Percentiles rank a stretch among this genome's conserved stretches.
Conservation (phyloP, 148 eudicot species). For the Vaccinium myrtillus region DNA sequence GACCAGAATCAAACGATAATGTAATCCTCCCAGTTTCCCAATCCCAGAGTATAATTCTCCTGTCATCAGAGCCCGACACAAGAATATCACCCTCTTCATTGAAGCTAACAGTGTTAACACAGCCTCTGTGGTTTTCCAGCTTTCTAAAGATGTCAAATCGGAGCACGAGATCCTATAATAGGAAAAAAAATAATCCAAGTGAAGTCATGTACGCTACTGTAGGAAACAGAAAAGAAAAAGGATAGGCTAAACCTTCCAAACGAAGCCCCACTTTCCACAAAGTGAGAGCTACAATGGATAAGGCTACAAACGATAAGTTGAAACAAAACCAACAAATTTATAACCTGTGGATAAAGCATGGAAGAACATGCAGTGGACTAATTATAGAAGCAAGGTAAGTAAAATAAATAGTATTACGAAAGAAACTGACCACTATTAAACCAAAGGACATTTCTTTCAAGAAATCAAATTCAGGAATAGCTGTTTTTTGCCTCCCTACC, state of each 20-base stretch:
- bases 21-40: slow-evolving; percentile 72
- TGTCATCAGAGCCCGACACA: slow-evolving; percentile 91
- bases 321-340: neutral
- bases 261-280: slow-evolving; percentile 3
- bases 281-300: slow-evolving; percentile 4
- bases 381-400: neutral
- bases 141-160: slow-evolving; percentile 62
- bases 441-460: neutral
- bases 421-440: neutral
- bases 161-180: slow-evolving; percentile 70
- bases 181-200: slow-evolving; percentile 3
- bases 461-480: neutral
- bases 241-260: neutral
- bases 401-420: neutral
- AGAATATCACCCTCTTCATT: slow-evolving; percentile 73
- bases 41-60: slow-evolving; percentile 74
- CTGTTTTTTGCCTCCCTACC: neutral
- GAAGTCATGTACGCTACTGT: neutral
- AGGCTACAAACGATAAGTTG: neutral
- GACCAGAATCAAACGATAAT: slow-evolving; percentile 78
- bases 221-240: neutral
- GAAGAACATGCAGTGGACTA: neutral
- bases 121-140: slow-evolving; percentile 78
- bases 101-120: slow-evolving; percentile 94
- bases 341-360: neutral